A percentile compares a stretch with the other conserved stretches of the same genome.
Evolutionary conservation across 208 protist genomes (phyloP).

Genomic region (Trypanosoma rangeli): DNA sequence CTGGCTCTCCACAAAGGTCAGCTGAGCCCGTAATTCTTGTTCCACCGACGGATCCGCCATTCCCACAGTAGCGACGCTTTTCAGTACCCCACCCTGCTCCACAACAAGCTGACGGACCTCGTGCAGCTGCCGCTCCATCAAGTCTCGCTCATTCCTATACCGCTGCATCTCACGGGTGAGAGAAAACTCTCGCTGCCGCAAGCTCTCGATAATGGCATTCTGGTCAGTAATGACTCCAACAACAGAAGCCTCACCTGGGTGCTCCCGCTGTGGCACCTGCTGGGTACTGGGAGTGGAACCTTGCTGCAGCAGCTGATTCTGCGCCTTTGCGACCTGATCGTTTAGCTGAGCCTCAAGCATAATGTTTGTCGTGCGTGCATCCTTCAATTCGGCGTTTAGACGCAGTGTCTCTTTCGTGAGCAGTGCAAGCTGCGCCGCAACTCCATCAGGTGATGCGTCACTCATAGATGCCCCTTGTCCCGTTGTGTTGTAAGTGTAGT

Average conservation of each 20-base stretch:
- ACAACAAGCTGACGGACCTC: slow-evolving; percentile 37
- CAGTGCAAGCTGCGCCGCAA: slow-evolving; percentile 51
- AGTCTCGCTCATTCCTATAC: slow-evolving; percentile 36
- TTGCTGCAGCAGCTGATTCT: slow-evolving; percentile 28
- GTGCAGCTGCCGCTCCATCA: slow-evolving; percentile 48
- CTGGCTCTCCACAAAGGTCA: slow-evolving; percentile 52
- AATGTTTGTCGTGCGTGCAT: slow-evolving; percentile 61
- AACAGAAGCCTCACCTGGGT: slow-evolving; percentile 21
- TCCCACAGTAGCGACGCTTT: slow-evolving; percentile 28
- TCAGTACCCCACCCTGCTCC: slow-evolving; percentile 63
- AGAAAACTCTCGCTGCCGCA: slow-evolving; percentile 68
- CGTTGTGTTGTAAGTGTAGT: slow-evolving; percentile 16
- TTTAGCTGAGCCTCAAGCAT: slow-evolving; percentile 74
- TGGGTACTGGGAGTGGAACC: slow-evolving; percentile 1
- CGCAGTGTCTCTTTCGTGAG: slow-evolving; percentile 73
- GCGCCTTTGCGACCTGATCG: slow-evolving; percentile 41
- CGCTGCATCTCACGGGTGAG: slow-evolving; percentile 64
- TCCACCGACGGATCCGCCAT: slow-evolving; percentile 41
- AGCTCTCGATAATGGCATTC: slow-evolving; percentile 70
- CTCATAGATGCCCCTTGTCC: background rate
- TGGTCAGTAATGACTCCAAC: slow-evolving; percentile 69
- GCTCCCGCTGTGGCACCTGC: background rate
- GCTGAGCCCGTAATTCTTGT: slow-evolving; percentile 65
- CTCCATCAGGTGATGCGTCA: slow-evolving; percentile 3
- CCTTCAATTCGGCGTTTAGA: slow-evolving; percentile 65